These are phyloP conservation scores for Brassica balearica DNA, from an alignment of 441 rosid genomes.

Conservation along the genomic window DNA sequence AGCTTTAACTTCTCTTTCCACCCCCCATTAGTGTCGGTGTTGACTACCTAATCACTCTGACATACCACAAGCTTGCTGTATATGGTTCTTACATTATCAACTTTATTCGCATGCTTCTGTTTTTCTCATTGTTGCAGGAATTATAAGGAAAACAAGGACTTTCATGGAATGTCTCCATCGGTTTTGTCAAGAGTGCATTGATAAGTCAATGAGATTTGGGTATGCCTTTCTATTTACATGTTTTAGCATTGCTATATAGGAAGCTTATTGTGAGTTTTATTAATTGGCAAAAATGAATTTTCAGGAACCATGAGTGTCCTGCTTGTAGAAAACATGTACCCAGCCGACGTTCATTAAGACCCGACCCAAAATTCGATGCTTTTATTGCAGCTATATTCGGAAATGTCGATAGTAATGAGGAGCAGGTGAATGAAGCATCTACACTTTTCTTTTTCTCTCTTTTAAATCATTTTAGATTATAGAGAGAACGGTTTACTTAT, in stretches of 20 bases:
- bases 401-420: conserved; percentile 83
- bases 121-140: conserved; percentile 54
- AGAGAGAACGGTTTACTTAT: neutral
- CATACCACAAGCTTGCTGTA: neutral
- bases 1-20: no score
- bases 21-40: neutral
- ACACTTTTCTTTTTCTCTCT: conserved; percentile 8
- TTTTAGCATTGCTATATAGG: conserved; percentile 4
- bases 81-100: conserved; percentile 6
- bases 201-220: conserved; percentile 98
- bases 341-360: conserved; percentile 96
- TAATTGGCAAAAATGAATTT: conserved; percentile 31
- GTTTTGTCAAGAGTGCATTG: conserved; percentile 96
- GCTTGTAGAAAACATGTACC: conserved; percentile 99
- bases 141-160: conserved; percentile 94
- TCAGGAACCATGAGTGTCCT: conserved; percentile 98
- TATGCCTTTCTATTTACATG: conserved; percentile 52
- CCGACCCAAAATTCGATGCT: conserved; percentile 92
- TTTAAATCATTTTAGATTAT: neutral
- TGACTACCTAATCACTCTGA: neutral
- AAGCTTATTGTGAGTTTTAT: conserved; percentile 17
- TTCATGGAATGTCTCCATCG: conserved; percentile 98
- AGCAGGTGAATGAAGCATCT: conserved; percentile 67
- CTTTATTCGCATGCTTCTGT: neutral
- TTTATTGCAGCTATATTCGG: conserved; percentile 84